Evolutionary conservation across 495 filamentous ascomycete genomes (phyloP).

Genomic region (Pyrenula aspistea): DNA sequence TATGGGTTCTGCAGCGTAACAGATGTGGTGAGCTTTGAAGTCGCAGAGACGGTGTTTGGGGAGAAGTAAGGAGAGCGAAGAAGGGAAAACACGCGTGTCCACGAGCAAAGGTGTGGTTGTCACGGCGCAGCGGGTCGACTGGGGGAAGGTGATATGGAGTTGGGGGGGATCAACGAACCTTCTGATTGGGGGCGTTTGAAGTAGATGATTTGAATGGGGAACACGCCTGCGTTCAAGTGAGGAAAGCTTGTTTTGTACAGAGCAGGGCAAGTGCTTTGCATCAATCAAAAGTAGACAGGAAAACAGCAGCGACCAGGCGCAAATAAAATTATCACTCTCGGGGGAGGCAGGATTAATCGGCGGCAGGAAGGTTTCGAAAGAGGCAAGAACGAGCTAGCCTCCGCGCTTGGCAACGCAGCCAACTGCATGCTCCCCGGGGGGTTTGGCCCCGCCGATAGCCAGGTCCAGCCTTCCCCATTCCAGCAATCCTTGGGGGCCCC

Average conservation of each 20-base stretch:
- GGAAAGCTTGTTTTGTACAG: no score
- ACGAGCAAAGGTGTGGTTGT: neutral
- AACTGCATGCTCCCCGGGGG: neutral
- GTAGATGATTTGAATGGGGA: no score
- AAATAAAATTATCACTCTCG: neutral
- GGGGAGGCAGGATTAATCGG: neutral
- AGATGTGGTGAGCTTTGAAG: neutral
- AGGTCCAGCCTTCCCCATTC: neutral
- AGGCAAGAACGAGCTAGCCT: neutral
- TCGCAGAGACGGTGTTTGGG: neutral
- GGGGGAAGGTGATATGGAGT: neutral
- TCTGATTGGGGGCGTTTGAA: no score
- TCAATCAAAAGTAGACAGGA: no score
- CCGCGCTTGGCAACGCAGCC: neutral
- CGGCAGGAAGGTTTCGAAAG: neutral
- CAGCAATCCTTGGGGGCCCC: neutral
- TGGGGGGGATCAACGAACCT: neutral
- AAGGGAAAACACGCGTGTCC: neutral
- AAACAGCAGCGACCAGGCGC: neutral
- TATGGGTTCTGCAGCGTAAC: neutral
- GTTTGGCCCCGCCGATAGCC: neutral
- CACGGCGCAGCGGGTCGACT: neutral
- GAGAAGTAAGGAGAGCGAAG: neutral
- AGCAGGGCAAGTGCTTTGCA: no score
- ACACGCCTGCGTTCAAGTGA: neutral